phyloP scores from a whole-genome alignment of 2,329 filamentous ascomycete genomes.

The Dichotomopilus funicola region DNA sequence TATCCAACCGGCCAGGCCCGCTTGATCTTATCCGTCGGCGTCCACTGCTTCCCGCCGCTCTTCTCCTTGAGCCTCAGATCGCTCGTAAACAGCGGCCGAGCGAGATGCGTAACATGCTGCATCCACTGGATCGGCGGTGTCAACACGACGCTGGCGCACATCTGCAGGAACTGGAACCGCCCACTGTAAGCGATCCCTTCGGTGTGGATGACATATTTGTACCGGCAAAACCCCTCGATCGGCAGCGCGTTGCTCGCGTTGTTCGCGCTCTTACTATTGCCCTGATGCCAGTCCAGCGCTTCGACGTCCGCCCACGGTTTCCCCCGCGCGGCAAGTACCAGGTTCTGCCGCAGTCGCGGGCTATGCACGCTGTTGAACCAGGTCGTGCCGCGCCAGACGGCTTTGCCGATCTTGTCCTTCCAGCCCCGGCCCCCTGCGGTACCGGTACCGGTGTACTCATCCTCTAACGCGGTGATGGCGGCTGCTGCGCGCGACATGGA shows the following conservation, averaged over 20 bases:
- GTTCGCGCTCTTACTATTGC: conserved; percentile 14
- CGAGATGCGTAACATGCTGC: conserved; percentile 45
- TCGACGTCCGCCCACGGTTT: conserved; percentile 44
- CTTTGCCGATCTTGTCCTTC: conserved; percentile 35
- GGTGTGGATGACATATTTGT: conserved; percentile 46
- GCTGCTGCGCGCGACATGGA: conserved; percentile 35
- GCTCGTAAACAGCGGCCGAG: conserved; percentile 38
- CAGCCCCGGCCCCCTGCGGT: background rate
- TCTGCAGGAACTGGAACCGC: conserved; percentile 45
- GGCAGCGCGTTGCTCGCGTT: conserved; percentile 38
- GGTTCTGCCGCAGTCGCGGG: conserved; percentile 36
- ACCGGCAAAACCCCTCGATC: conserved; percentile 46
- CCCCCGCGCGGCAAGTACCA: conserved; percentile 30
- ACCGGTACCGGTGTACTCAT: conserved; percentile 9
- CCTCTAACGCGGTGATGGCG: conserved; percentile 35
- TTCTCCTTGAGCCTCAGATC: conserved; percentile 11
- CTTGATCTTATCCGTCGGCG: conserved; percentile 19
- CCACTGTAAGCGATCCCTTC: conserved; percentile 50
- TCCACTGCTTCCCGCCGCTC: conserved; percentile 13
- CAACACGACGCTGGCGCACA: conserved; percentile 43
- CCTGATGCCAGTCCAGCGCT: conserved; percentile 33
- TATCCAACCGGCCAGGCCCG: conserved; percentile 36
- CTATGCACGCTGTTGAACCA: conserved; percentile 43
- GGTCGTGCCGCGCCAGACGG: conserved; percentile 46
- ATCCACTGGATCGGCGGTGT: conserved; percentile 43